Percentiles rank a stretch among this genome's conserved stretches.
Evolutionary conservation across 1,139 yeast species (phyloP).

Genomic region (Hansenula sp.): DNA sequence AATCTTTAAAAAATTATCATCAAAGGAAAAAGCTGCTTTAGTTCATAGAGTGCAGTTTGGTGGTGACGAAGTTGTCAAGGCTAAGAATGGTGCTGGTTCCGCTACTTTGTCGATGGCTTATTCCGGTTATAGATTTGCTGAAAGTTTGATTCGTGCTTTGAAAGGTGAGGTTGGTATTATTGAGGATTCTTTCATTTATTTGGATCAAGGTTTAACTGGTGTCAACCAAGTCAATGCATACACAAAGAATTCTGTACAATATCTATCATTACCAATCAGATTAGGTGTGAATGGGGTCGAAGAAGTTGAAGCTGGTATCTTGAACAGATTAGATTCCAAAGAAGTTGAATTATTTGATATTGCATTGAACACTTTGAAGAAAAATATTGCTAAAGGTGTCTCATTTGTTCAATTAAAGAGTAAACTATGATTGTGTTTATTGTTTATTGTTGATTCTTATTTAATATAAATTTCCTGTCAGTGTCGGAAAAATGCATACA

Average conservation of each 20-base stretch:
- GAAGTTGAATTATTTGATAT: constrained; percentile 46
- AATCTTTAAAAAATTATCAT: constrained; percentile 29
- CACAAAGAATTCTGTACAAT: constrained; percentile 15
- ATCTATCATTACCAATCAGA: constrained; percentile 50
- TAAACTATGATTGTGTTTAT: constrained; percentile 8
- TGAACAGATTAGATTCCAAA: constrained; percentile 33
- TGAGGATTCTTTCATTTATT: constrained; percentile 49
- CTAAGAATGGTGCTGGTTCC: constrained; percentile 73
- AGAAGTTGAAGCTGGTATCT: constrained; percentile 41
- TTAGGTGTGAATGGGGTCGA: constrained; percentile 47
- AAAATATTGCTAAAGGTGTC: constrained; percentile 59
- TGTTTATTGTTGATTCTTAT: no score
- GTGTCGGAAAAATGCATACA: no score
- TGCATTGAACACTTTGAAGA: constrained; percentile 52
- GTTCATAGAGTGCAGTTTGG: constrained; percentile 68
- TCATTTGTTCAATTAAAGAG: constrained; percentile 41
- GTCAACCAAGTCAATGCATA: constrained; percentile 42
- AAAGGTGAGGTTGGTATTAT: constrained; percentile 26
- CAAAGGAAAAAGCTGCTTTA: constrained; percentile 38
- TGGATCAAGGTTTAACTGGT: constrained; percentile 47
- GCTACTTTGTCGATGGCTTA: constrained; percentile 78
- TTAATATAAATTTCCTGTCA: no score
- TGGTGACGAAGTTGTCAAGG: constrained; percentile 78
- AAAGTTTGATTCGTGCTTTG: constrained; percentile 42
- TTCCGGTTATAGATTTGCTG: constrained; percentile 69